Percentiles rank a stretch among this genome's conserved stretches.
Conservation (phyloP, 1,139 yeast species). For the Yarrowia galli region DNA sequence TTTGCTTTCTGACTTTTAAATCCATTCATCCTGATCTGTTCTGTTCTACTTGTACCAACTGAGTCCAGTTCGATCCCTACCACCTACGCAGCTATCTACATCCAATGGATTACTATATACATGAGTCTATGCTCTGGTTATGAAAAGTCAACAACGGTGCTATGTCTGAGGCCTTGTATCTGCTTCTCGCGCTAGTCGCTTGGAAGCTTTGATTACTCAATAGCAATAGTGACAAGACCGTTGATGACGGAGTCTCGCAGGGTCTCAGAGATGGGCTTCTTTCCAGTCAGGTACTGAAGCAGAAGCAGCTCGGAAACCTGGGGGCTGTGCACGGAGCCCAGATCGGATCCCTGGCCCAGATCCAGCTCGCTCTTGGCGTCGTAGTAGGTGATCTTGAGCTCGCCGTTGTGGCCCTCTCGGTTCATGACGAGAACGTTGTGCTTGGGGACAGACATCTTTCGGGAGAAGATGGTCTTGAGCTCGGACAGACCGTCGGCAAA, state of each 20-base stretch:
- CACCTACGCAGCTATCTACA: no score
- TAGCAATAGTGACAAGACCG: conserved; percentile 43
- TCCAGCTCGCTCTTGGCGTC: conserved; percentile 49
- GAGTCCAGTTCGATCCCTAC: no score
- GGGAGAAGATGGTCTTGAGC: conserved; percentile 51
- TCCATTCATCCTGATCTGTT: no score
- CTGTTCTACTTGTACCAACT: no score
- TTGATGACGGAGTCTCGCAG: conserved; percentile 49
- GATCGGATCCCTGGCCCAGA: conserved; percentile 48
- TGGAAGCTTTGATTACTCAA: neutral
- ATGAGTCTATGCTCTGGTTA: neutral
- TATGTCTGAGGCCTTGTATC: no score
- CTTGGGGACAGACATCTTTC: conserved; percentile 58
- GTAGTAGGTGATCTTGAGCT: conserved; percentile 56
- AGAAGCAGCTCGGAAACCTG: conserved; percentile 64
- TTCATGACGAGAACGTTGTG: conserved; percentile 64
- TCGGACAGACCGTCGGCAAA: conserved; percentile 51
- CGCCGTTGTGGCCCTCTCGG: conserved; percentile 56
- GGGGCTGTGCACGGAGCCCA: conserved; percentile 51
- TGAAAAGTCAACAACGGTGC: neutral
- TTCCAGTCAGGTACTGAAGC: conserved; percentile 66
- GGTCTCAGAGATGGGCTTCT: conserved; percentile 62
- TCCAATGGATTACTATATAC: conserved; percentile 27
- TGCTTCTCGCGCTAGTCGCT: no score
- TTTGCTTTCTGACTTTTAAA: no score